phyloP scores from a whole-genome alignment of 768 basidiomycete species.

The Kwoniella mangroviensis region DNA sequence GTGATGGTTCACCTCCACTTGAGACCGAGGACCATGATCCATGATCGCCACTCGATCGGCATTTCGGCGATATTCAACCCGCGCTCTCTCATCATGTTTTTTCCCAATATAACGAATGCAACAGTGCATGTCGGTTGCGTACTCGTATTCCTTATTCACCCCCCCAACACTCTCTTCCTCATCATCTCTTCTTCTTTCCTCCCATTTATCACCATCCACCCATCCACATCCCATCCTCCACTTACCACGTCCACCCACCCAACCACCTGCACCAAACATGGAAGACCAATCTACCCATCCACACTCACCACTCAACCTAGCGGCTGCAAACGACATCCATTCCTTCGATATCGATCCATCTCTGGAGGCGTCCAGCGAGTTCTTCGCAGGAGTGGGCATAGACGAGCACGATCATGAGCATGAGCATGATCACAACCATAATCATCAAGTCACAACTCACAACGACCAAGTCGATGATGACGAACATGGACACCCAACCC shows the following conservation, averaged over 20 bases:
- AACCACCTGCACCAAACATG: neutral
- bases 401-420: neutral
- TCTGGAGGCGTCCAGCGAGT: slow-evolving; percentile 13
- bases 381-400: slow-evolving; percentile 14
- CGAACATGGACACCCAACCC: slow-evolving; percentile 11
- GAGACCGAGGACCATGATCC: neutral
- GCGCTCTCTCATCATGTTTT: neutral
- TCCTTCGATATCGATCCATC: slow-evolving; percentile 24
- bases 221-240: slow-evolving; percentile 6
- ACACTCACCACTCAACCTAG: slow-evolving; percentile 17
- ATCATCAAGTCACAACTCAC: neutral
- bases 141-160: slow-evolving; percentile 28
- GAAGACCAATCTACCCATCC: slow-evolving; percentile 4
- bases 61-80: neutral
- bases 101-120: too few relatives aligned
- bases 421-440: neutral
- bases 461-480: neutral
- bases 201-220: slow-evolving; percentile 11
- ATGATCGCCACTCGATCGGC: slow-evolving; percentile 10
- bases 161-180: neutral
- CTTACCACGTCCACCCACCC: slow-evolving; percentile 17
- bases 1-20: slow-evolving; percentile 21
- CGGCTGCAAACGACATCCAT: slow-evolving; percentile 12
- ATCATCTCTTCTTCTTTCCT: slow-evolving; percentile 20
- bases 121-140: too few relatives aligned